Conservation (phyloP, 495 filamentous ascomycete genomes). For the Hyphodiscus hymeniophilus region DNA sequence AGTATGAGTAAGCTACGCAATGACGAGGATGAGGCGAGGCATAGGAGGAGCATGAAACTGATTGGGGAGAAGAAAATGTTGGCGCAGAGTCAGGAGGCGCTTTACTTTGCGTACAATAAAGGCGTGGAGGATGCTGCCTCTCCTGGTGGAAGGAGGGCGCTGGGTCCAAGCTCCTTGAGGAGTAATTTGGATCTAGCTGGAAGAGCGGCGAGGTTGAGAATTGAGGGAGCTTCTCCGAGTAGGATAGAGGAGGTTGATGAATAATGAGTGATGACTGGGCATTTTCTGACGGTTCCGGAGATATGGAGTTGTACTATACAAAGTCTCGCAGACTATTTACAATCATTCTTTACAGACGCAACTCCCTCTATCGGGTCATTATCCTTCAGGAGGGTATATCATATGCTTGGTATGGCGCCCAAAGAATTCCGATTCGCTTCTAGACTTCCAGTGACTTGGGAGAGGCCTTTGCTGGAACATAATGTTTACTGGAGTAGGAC, state of each 20-base stretch:
- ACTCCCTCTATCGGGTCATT: constrained; percentile 23
- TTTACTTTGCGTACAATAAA: constrained; percentile 3
- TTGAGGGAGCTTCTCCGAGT: too few species aligned
- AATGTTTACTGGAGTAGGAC: too few species aligned
- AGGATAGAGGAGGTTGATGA: constrained; percentile 14
- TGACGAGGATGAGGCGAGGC: constrained; percentile 12
- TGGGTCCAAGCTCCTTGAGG: constrained; percentile 3
- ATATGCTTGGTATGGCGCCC: too few species aligned
- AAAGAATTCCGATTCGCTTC: too few species aligned
- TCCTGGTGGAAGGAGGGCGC: constrained; percentile 1
- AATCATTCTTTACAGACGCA: constrained; percentile 28
- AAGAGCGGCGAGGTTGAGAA: constrained; percentile 6
- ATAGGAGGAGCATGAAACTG: constrained; percentile 9
- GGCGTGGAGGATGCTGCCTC: constrained; percentile 4
- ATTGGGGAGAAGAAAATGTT: constrained; percentile 9
- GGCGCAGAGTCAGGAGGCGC: constrained; percentile 9
- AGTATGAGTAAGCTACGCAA: constrained; percentile 11
- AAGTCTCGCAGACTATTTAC: constrained; percentile 24
- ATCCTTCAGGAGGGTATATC: too few species aligned
- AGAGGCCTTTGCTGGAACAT: too few species aligned
- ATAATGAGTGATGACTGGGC: constrained; percentile 8
- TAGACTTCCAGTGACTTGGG: too few species aligned
- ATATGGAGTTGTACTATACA: constrained; percentile 7
- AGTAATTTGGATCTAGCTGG: constrained; percentile 8
- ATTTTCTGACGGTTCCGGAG: too few species aligned